Evolutionary conservation across 2,329 filamentous ascomycete species (phyloP).

Genomic region (Karstenula rhodostoma): DNA sequence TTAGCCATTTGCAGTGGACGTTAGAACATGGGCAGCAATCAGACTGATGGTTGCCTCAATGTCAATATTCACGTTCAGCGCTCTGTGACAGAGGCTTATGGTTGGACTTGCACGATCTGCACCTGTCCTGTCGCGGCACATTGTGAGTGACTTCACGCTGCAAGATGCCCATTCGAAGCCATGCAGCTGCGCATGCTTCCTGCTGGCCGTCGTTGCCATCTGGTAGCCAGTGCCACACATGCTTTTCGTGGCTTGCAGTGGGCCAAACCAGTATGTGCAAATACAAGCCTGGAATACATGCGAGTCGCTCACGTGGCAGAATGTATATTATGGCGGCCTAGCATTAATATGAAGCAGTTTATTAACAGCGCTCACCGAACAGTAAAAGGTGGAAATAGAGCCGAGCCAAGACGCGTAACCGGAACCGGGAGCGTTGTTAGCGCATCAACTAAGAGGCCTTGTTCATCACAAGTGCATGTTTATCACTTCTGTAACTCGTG

Average conservation of each 20-base stretch:
- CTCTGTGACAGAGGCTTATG: neutral
- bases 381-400: slow-evolving; percentile 5
- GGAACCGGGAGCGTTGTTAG: slow-evolving; percentile 4
- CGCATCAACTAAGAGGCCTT: neutral
- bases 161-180: too few relatives aligned
- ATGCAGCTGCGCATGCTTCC: too few relatives aligned
- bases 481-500: slow-evolving; percentile 10
- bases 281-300: neutral
- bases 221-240: neutral
- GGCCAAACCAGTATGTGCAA: too few relatives aligned
- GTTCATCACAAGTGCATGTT: slow-evolving; percentile 3
- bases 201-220: neutral
- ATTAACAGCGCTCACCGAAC: neutral
- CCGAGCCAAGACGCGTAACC: neutral
- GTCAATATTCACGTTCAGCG: neutral
- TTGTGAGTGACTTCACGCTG: too few relatives aligned
- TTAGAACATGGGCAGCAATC: slow-evolving; percentile 15
- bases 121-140: neutral
- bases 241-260: neutral
- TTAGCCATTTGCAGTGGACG: slow-evolving; percentile 37
- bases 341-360: neutral
- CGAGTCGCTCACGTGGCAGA: slow-evolving; percentile 1
- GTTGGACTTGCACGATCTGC: neutral
- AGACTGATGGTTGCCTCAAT: slow-evolving; percentile 5
- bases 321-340: neutral